Evolutionary conservation across 192 early-diverging fungal genomes (phyloP).

Genomic region (Irineochytrium annulatum): DNA sequence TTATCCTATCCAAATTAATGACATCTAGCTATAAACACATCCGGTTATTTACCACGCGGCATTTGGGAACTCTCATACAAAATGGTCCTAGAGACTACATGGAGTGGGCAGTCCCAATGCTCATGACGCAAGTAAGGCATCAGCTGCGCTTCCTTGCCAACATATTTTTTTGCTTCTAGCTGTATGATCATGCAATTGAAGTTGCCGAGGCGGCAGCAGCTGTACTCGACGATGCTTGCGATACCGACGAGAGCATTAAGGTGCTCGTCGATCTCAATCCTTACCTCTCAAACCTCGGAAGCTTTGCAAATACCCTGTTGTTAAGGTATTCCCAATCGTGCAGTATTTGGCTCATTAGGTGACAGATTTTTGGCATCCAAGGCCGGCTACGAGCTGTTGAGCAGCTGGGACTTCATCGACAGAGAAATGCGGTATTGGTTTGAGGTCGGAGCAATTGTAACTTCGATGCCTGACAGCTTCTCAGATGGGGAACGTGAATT

Average conservation of each 20-base stretch:
- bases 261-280: constrained; percentile 66
- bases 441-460: constrained; percentile 45
- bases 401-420: constrained; percentile 67
- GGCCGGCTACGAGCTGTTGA: constrained; percentile 67
- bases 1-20: constrained; percentile 79
- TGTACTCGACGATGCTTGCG: constrained; percentile 66
- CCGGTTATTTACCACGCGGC: constrained; percentile 69
- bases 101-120: constrained; percentile 68
- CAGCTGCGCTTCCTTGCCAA: no score
- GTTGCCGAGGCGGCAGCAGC: constrained; percentile 67
- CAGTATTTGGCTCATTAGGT: no score
- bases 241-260: constrained; percentile 62
- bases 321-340: constrained; percentile 50
- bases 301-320: constrained; percentile 63
- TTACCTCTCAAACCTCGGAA: constrained; percentile 68
- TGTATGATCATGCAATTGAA: constrained; percentile 72
- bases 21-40: constrained; percentile 78
- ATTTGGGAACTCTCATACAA: constrained; percentile 61
- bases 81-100: constrained; percentile 54
- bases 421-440: constrained; percentile 79
- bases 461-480: not conserved
- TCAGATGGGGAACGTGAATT: constrained; percentile 61
- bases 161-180: constrained; percentile 38
- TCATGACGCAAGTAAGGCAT: constrained; percentile 59
- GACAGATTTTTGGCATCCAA: constrained; percentile 68